Base-by-base conservation (phyloP, 1,139 yeast species). In the Geotrichum aggregatum region DNA sequence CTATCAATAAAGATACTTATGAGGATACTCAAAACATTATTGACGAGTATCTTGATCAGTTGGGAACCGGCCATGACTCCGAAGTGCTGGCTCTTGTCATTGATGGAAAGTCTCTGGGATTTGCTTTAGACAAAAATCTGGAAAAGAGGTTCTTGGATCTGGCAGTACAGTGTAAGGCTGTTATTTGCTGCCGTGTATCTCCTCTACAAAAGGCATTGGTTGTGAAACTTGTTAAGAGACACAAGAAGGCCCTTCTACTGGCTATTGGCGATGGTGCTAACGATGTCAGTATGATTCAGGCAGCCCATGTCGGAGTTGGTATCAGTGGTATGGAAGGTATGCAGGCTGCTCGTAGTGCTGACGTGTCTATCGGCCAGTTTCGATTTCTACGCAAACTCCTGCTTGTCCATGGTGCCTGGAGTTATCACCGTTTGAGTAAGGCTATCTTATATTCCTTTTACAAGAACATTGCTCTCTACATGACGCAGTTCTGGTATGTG, bases 221-320 rank as follows among this genome's bases (percentile, higher is more conserved):
- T 42, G 98, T 94, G 28, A 88, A 87, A 65, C 78, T 94, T 72
- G 98, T 92, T 34, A 84, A 87, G 63, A 82, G 87, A 63, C 65
- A 71, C 52, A 80, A 85, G 59, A 80, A 83, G 54, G 84, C 95
- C 0, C 73, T 92, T 62, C 72, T 94, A 24, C 75, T 94, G 56
- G 98, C 98, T 0, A 86, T 92, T 65, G 99, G 99, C 50, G 99
- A 92, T 71, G 99, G 98, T 61, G 97, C 98, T 3, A 92, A 92
- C 66, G 99, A 92, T 72, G 98, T 92, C 30, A 87, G 96, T 43
- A 92, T 92, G 99, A 92, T 92, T 61, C 98, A 92, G 70, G 97
- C 98, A 13, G 98, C 98, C 0, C 96, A 92, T 69, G 96, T 92
- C 49, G 99, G 99, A 56, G 95, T 92, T 44, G 99, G 99, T 66